Conservation (phyloP, 2,329 filamentous ascomycete species). For the Penicillium occitanis region DNA sequence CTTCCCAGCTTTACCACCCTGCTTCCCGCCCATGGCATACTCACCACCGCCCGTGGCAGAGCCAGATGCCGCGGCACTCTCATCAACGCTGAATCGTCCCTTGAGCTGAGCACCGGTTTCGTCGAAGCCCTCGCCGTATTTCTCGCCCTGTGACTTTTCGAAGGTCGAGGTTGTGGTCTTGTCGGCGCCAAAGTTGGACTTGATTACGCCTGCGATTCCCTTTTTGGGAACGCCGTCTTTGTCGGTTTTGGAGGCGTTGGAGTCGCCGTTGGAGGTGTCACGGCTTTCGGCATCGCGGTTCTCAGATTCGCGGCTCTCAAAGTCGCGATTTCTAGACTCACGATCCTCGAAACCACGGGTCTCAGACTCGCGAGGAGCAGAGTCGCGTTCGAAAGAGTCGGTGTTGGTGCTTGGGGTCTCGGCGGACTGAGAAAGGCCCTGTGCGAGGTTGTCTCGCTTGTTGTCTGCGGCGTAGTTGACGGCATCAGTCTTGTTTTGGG, state of each 20-base stretch:
- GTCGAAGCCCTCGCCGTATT: slow-evolving; percentile 10
- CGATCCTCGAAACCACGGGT: not conserved
- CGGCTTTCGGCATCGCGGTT: not conserved
- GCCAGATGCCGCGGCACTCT: not conserved
- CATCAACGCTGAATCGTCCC: not conserved
- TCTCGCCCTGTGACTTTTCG: slow-evolving; percentile 18
- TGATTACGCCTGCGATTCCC: slow-evolving; percentile 14
- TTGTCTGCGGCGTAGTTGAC: not conserved
- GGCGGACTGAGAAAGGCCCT: not conserved
- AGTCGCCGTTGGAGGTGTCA: not conserved
- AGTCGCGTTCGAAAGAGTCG: not conserved
- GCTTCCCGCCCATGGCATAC: not conserved
- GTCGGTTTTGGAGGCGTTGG: not conserved
- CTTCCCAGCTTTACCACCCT: not conserved
- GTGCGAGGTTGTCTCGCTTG: slow-evolving; percentile 2
- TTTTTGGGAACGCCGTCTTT: not conserved
- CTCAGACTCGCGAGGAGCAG: not conserved
- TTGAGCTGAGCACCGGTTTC: not conserved
- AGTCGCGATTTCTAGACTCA: not conserved
- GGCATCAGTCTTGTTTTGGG: not conserved
- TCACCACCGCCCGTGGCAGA: slow-evolving; percentile 11
- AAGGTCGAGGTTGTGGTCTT: slow-evolving; percentile 21
- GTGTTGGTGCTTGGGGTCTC: not conserved
- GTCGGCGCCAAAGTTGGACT: slow-evolving; percentile 16
- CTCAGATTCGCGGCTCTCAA: not conserved